Conservation (phyloP, 2,329 filamentous ascomycete species). For the Sporothrix variecibatus region DNA sequence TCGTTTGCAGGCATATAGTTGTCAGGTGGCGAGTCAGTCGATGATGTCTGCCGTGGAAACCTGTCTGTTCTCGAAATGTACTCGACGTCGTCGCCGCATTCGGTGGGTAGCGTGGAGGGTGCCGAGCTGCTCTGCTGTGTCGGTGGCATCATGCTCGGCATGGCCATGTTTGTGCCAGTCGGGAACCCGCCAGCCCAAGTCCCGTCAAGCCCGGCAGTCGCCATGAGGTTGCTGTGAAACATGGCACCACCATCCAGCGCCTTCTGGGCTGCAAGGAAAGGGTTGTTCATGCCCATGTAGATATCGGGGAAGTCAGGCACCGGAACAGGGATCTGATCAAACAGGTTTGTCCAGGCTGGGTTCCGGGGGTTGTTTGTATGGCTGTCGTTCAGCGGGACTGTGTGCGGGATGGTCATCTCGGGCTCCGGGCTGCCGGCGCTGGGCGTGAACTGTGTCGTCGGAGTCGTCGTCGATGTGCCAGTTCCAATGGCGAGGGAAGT, state of each 20-base stretch:
- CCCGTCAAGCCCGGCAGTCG: background rate
- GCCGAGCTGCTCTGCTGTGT: background rate
- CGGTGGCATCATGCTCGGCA: conserved; percentile 8
- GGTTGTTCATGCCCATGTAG: conserved; percentile 35
- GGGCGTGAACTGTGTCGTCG: conserved; percentile 12
- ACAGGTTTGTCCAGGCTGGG: conserved; percentile 20
- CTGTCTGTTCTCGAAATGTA: conserved; percentile 8
- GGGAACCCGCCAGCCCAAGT: conserved; percentile 8
- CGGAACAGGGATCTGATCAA: conserved; percentile 22
- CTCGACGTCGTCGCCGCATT: conserved; percentile 16
- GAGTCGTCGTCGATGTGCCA: background rate
- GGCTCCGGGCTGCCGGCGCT: conserved; percentile 23
- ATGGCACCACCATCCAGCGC: conserved; percentile 18
- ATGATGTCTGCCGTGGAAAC: background rate
- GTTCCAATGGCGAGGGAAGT: conserved; percentile 21
- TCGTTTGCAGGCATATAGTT: background rate
- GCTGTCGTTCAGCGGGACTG: background rate
- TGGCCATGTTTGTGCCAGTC: background rate
- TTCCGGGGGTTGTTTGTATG: conserved; percentile 8
- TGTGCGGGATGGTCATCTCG: background rate
- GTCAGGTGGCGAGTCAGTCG: background rate
- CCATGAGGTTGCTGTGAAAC: conserved; percentile 19
- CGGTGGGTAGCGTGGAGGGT: background rate
- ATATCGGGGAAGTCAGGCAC: conserved; percentile 22
- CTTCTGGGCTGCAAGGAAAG: conserved; percentile 26